Conservation (phyloP, 768 basidiomycete genomes). For the Amyloporia xantha region DNA sequence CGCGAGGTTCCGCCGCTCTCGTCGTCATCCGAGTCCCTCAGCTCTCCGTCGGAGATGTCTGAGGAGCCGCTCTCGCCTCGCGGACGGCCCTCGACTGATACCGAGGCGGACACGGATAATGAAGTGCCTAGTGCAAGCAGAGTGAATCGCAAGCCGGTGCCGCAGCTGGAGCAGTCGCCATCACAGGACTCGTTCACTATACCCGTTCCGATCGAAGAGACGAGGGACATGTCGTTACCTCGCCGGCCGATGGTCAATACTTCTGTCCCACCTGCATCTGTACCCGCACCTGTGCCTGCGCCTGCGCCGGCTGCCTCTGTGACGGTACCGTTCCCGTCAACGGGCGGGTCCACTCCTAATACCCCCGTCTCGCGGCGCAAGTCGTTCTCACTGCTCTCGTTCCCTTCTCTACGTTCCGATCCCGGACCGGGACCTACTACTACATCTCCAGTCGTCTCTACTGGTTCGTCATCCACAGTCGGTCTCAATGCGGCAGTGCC, state of each 20-base stretch:
- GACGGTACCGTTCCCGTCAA: slow-evolving; percentile 41
- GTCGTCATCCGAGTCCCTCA: slow-evolving; percentile 54
- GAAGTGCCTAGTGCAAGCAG: not conserved
- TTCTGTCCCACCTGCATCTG: slow-evolving; percentile 3
- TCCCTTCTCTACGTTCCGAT: slow-evolving; percentile 25
- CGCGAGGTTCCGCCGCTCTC: slow-evolving; percentile 41
- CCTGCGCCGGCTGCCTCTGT: slow-evolving; percentile 9
- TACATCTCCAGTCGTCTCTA: not conserved
- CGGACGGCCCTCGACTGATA: slow-evolving; percentile 2
- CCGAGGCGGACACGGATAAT: not conserved
- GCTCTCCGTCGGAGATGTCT: slow-evolving; percentile 48
- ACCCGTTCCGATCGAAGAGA: slow-evolving; percentile 4
- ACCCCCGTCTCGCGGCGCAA: slow-evolving; percentile 30
- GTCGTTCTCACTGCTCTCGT: slow-evolving; percentile 27
- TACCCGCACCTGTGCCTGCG: slow-evolving; percentile 3
- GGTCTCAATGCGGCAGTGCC: slow-evolving; percentile 27
- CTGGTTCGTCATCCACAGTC: not conserved
- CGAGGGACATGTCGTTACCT: slow-evolving; percentile 7
- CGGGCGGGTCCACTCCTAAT: slow-evolving; percentile 24
- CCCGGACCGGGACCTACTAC: slow-evolving; percentile 8
- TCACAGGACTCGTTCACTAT: slow-evolving; percentile 11
- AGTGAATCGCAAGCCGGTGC: not conserved
- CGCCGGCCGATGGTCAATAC: slow-evolving; percentile 10
- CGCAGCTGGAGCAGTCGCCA: not conserved
- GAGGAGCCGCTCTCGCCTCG: slow-evolving; percentile 24